Percentiles rank a stretch among this genome's conserved stretches.
These are phyloP conservation scores for Sideroxylon spinosum DNA, from an alignment of 179 eudicot genomes.

Conservation along the genomic window DNA sequence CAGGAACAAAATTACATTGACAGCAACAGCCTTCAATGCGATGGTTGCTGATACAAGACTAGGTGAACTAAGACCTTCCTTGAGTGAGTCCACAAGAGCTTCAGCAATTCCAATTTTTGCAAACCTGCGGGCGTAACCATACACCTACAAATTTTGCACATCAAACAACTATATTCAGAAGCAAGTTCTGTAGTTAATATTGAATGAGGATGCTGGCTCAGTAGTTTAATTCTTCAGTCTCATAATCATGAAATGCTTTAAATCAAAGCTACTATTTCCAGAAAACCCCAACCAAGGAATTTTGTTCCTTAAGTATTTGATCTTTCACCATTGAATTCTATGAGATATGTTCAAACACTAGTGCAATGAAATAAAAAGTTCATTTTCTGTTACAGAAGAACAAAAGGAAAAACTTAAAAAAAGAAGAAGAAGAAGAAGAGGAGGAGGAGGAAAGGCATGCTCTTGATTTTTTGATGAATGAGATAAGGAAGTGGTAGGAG, in stretches of 20 bases:
- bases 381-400: no score
- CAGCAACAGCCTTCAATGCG: constrained; percentile 86
- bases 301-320: background rate
- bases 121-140: constrained; percentile 85
- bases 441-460: no score
- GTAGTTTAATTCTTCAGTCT: background rate
- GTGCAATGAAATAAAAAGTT: no score
- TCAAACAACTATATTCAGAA: background rate
- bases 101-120: constrained; percentile 81
- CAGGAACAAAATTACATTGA: constrained; percentile 56
- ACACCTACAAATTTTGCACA: constrained; percentile 48
- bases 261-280: background rate
- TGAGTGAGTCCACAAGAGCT: constrained; percentile 67
- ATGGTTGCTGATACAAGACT: constrained; percentile 69
- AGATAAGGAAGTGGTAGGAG: no score
- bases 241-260: background rate
- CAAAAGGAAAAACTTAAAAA: no score
- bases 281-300: background rate
- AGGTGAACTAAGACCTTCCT: constrained; percentile 66
- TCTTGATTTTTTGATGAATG: no score
- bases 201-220: background rate
- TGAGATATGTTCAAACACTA: no score
- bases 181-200: background rate
- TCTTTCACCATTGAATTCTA: no score
- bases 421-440: no score